Evolutionary conservation across 2,329 filamentous ascomycete genomes (phyloP).

Genomic region (Xylaria hypoxylon): DNA sequence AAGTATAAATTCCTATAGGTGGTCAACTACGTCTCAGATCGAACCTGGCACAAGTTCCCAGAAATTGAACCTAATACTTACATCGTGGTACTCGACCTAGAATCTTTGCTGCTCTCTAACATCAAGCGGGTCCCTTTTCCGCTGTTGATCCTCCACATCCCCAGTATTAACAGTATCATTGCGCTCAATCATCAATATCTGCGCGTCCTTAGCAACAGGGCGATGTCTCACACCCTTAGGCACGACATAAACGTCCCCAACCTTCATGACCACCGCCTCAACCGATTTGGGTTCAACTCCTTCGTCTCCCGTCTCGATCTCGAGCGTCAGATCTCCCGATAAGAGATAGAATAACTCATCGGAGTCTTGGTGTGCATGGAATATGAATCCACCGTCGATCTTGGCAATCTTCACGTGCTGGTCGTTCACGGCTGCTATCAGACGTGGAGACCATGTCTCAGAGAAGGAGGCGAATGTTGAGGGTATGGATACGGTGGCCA

Average conservation of each 20-base stretch:
- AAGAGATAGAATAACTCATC: slow-evolving; percentile 32
- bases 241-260: slow-evolving; percentile 27
- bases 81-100: too few relatives aligned
- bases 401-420: slow-evolving; percentile 31
- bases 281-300: background rate
- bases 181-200: slow-evolving; percentile 26
- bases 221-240: slow-evolving; percentile 20
- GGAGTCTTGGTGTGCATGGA: slow-evolving; percentile 26
- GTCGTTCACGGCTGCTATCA: slow-evolving; percentile 28
- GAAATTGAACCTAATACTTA: too few relatives aligned
- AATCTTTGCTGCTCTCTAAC: slow-evolving; percentile 1
- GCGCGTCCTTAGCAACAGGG: slow-evolving; percentile 24
- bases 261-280: slow-evolving; percentile 23
- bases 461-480: slow-evolving; percentile 28
- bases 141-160: slow-evolving; percentile 17
- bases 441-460: slow-evolving; percentile 30
- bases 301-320: slow-evolving; percentile 10
- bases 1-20: too few relatives aligned
- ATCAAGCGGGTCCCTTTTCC: slow-evolving; percentile 20
- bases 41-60: too few relatives aligned
- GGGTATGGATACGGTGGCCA: slow-evolving; percentile 26
- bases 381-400: slow-evolving; percentile 22
- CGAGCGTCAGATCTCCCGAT: slow-evolving; percentile 26
- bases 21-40: too few relatives aligned
- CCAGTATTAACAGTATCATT: slow-evolving; percentile 25